A percentile compares a stretch with the other conserved stretches of the same genome.
Evolutionary conservation across 163 green algal genomes (phyloP).

Genomic region (Coccomyxa subellipsoidea): DNA sequence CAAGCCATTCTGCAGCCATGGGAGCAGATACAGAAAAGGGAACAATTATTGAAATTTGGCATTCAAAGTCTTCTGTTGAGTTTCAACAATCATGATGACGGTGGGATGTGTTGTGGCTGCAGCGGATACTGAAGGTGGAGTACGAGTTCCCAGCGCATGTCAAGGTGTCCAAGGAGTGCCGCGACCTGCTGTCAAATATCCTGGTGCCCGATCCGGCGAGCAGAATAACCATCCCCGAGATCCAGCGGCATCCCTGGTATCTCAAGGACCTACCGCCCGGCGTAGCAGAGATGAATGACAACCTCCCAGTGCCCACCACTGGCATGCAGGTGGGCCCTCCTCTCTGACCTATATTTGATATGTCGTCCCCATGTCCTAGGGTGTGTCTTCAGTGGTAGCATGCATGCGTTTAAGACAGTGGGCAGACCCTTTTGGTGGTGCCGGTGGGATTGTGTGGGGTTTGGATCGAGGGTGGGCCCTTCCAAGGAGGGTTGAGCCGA

Average conservation of each 20-base stretch:
- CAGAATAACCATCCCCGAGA: constrained; percentile 80
- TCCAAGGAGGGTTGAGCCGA: not conserved
- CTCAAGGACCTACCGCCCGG: constrained; percentile 85
- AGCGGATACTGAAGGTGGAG: constrained; percentile 88
- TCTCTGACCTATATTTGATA: too few relatives aligned
- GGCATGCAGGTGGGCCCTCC: constrained; percentile 54
- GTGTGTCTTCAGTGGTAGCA: too few relatives aligned
- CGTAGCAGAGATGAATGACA: constrained; percentile 91
- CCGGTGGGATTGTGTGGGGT: not conserved
- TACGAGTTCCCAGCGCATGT: constrained; percentile 81
- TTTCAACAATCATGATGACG: too few relatives aligned
- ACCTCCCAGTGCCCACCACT: constrained; percentile 62
- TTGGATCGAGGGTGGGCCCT: not conserved
- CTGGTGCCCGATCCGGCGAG: constrained; percentile 81
- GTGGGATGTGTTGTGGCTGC: constrained; percentile 26
- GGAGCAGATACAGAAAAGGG: too few relatives aligned
- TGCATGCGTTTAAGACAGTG: too few relatives aligned
- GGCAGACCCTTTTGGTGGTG: too few relatives aligned
- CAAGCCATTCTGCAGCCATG: too few relatives aligned
- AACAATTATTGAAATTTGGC: too few relatives aligned
- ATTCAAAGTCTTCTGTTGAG: too few relatives aligned
- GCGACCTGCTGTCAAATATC: constrained; percentile 60
- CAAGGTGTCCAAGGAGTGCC: constrained; percentile 69
- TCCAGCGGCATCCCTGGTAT: constrained; percentile 90
- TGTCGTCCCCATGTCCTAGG: too few relatives aligned